Conservation (phyloP, 1,139 yeast species). For the Diutina mesorugosa region DNA sequence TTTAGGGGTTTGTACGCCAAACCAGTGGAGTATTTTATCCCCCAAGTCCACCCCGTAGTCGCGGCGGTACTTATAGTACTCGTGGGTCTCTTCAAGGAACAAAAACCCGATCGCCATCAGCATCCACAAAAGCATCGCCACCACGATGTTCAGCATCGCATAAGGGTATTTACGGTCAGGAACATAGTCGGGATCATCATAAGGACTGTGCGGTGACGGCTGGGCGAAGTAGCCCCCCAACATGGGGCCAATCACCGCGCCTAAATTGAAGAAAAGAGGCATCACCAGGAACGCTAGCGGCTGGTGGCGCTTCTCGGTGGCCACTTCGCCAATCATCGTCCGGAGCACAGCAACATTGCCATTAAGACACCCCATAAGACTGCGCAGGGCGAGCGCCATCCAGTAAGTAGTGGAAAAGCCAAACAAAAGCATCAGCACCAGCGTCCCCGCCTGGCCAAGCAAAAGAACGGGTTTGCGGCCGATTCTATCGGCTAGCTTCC, state of each 20-base stretch:
- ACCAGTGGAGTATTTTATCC: constrained; percentile 13
- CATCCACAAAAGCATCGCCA: constrained; percentile 26
- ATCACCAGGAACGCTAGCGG: constrained; percentile 41
- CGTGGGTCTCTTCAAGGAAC: constrained; percentile 53
- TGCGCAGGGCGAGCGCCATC: constrained; percentile 39
- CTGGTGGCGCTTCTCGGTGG: constrained; percentile 34
- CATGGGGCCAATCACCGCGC: constrained; percentile 41
- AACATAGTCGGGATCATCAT: constrained; percentile 7
- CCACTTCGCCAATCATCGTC: constrained; percentile 49
- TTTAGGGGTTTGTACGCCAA: background rate
- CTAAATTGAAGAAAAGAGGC: constrained; percentile 49
- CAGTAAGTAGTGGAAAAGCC: constrained; percentile 40
- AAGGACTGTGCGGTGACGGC: constrained; percentile 6
- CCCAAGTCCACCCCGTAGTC: constrained; percentile 46
- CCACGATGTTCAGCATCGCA: constrained; percentile 47
- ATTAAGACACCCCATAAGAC: constrained; percentile 42
- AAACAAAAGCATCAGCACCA: constrained; percentile 31
- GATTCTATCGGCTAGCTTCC: constrained; percentile 34
- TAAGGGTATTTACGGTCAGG: constrained; percentile 31
- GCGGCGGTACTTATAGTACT: constrained; percentile 20
- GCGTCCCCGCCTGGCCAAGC: constrained; percentile 38
- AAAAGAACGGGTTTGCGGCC: constrained; percentile 50
- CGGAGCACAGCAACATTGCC: constrained; percentile 53
- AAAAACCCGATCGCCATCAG: constrained; percentile 31
- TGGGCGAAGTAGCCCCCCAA: constrained; percentile 37